Conservation (phyloP, 148 eudicot genomes). For the Persicaria tinctoria region DNA sequence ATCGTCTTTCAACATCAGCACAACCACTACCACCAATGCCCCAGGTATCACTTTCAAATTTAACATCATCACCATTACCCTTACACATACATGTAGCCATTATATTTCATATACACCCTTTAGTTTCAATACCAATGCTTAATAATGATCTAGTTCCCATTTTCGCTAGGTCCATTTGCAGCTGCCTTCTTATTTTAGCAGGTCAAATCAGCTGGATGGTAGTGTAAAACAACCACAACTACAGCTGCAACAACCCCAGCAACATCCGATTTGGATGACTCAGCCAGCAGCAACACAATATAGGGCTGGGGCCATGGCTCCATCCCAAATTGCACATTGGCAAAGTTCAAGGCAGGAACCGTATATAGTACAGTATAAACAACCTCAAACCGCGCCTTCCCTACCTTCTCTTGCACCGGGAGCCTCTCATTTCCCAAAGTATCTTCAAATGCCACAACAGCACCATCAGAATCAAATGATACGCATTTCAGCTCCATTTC, state of each 20-base stretch:
- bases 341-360: conserved; percentile 33
- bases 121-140: not conserved
- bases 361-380: conserved; percentile 20
- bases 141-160: not conserved
- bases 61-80: not conserved
- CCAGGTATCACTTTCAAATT: not conserved
- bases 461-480: conserved; percentile 28
- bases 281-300: conserved; percentile 34
- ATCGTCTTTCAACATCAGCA: conserved; percentile 29
- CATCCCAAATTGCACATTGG: conserved; percentile 36
- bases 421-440: conserved; percentile 23
- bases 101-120: not conserved
- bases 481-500: conserved; percentile 22
- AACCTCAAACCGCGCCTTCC: conserved; percentile 20
- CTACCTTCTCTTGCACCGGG: conserved; percentile 23
- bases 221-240: conserved; percentile 16
- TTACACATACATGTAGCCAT: not conserved
- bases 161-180: conserved; percentile 25
- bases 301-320: conserved; percentile 22
- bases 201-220: conserved; percentile 18
- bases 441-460: conserved; percentile 27
- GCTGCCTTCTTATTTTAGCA: conserved; percentile 26
- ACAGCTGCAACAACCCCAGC: conserved; percentile 23
- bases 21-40: conserved; percentile 13
- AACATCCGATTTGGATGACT: conserved; percentile 32